These are phyloP conservation scores for Saccharomycopsis schoenii DNA, from an alignment of 805 yeast species.

Conservation along the genomic window DNA sequence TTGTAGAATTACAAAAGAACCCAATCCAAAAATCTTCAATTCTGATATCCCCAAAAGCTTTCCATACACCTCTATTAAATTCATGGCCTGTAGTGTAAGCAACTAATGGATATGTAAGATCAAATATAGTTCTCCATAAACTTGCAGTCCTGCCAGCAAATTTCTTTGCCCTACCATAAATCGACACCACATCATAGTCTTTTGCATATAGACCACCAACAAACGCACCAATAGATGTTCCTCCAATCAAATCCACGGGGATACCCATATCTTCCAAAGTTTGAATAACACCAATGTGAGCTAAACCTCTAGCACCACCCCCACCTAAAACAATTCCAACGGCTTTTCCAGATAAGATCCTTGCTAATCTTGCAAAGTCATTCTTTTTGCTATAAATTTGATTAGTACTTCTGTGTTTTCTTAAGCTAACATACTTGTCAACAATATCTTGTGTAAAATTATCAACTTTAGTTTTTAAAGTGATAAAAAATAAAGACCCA, in stretches of 20 bases:
- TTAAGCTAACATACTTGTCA: slow-evolving; percentile 18
- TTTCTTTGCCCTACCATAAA: slow-evolving; percentile 80
- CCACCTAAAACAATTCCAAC: slow-evolving; percentile 94
- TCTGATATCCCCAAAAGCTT: slow-evolving; percentile 81
- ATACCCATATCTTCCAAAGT: slow-evolving; percentile 88
- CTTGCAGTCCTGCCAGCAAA: slow-evolving; percentile 77
- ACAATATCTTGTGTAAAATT: slow-evolving; percentile 26
- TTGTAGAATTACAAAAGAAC: slow-evolving; percentile 85
- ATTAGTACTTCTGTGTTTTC: background rate
- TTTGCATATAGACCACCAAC: slow-evolving; percentile 92
- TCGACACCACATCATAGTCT: slow-evolving; percentile 84
- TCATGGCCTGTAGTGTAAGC: slow-evolving; percentile 96
- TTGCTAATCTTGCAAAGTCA: slow-evolving; percentile 82
- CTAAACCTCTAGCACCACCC: slow-evolving; percentile 93
- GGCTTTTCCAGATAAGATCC: slow-evolving; percentile 85
- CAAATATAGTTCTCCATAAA: slow-evolving; percentile 75
- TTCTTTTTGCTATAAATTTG: slow-evolving; percentile 45
- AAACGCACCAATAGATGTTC: slow-evolving; percentile 93
- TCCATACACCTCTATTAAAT: slow-evolving; percentile 96
- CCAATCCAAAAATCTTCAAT: slow-evolving; percentile 95
- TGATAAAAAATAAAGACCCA: slow-evolving; percentile 4
- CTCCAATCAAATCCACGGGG: slow-evolving; percentile 90
- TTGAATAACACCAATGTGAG: slow-evolving; percentile 85
- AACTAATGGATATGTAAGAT: slow-evolving; percentile 86
- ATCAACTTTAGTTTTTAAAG: slow-evolving; percentile 29